These are phyloP conservation scores for Solanum infundibuliforme DNA, from an alignment of 257 asterid species.

Conservation along the genomic window DNA sequence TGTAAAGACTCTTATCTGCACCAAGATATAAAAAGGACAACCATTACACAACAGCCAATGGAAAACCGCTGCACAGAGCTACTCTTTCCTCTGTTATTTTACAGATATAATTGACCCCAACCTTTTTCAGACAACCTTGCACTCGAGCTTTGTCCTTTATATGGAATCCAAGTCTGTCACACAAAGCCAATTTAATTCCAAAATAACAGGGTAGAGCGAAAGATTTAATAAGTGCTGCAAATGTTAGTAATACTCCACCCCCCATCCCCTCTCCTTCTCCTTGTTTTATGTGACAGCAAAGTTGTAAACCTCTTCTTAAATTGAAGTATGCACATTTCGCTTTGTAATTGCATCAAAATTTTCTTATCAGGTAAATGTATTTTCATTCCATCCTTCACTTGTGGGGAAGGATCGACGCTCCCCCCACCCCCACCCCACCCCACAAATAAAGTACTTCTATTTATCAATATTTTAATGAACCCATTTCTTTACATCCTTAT, in stretches of 20 bases:
- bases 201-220: not conserved
- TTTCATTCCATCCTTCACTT: not conserved
- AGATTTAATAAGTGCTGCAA: not conserved
- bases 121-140: constrained; percentile 86
- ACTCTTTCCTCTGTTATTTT: not conserved
- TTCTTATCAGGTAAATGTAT: not conserved
- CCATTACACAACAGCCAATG: not conserved
- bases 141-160: constrained; percentile 82
- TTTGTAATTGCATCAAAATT: not conserved
- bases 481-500: not conserved
- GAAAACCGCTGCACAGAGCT: not conserved
- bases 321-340: not conserved
- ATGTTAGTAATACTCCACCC: not conserved
- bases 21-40: constrained; percentile 13
- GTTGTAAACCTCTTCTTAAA: not conserved
- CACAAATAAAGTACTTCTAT: not conserved
- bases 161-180: constrained; percentile 92
- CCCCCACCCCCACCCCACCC: not conserved
- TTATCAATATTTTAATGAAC: not conserved
- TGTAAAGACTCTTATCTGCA: constrained; percentile 86
- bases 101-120: constrained; percentile 11
- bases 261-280: not conserved
- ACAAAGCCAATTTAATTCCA: not conserved
- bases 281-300: not conserved
- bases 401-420: not conserved